phyloP scores from a whole-genome alignment of 139 green algal species.

The Diplosphaera chodatii region DNA sequence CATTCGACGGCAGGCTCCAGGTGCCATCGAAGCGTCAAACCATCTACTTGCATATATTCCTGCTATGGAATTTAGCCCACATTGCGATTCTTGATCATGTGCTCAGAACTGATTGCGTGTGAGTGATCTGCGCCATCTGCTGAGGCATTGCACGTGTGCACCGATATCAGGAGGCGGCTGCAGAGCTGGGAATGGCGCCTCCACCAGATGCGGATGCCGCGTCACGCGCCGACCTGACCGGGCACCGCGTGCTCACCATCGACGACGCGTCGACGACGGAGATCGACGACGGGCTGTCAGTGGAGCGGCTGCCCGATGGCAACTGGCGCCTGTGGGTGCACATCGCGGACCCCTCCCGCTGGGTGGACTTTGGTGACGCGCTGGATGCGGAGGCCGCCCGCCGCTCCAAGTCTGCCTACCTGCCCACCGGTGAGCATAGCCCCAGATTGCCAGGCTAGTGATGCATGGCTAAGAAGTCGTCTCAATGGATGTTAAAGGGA shows the following conservation, averaged over 20 bases:
- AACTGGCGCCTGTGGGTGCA: constrained; percentile 77
- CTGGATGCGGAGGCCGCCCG: constrained; percentile 56
- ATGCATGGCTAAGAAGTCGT: no score
- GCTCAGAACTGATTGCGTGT: no score
- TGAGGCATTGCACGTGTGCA: background rate
- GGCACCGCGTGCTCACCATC: constrained; percentile 61
- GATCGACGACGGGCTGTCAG: constrained; percentile 75
- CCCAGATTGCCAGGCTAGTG: no score
- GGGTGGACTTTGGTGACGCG: constrained; percentile 10
- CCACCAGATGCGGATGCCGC: constrained; percentile 51
- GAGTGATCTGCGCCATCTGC: no score
- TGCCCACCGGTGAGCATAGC: constrained; percentile 50
- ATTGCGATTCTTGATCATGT: no score
- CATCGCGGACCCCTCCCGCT: constrained; percentile 73
- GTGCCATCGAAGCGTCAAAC: no score
- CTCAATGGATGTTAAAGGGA: no score
- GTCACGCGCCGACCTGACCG: constrained; percentile 48
- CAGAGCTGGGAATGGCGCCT: constrained; percentile 23
- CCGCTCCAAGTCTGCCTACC: constrained; percentile 68
- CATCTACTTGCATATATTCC: no score
- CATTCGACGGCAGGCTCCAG: background rate
- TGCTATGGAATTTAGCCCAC: no score
- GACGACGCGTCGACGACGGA: constrained; percentile 78
- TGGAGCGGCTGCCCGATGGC: constrained; percentile 46
- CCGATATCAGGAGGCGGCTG: constrained; percentile 24